Percentiles rank a stretch among this genome's conserved stretches.
phyloP scores from a whole-genome alignment of 225 moss, liverwort and hornwort species.

The Bryoerythrophyllum caledonicum region DNA sequence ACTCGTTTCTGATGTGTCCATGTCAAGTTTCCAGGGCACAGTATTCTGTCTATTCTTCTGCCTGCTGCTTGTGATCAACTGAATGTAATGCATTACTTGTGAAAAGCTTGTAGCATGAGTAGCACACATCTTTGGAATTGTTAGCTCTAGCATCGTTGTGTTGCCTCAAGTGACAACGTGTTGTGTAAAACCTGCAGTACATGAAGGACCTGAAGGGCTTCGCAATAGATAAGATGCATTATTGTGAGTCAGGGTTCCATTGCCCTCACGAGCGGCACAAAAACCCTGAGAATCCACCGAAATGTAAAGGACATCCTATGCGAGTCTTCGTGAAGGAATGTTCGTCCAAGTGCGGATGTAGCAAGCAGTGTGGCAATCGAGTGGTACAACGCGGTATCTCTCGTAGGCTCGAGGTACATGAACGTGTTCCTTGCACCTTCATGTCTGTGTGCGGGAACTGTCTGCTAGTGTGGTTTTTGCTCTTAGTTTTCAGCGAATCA shows the following conservation, averaged over 20 bases:
- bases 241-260: conserved; percentile 56
- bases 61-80: conserved; percentile 63
- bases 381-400: conserved; percentile 88
- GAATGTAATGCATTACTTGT: not conserved
- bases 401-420: conserved; percentile 62
- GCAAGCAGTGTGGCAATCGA: conserved; percentile 86
- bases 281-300: conserved; percentile 45
- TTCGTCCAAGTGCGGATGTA: conserved; percentile 91
- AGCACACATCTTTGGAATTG: not conserved
- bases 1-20: not conserved
- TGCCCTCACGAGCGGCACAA: conserved; percentile 76
- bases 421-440: conserved; percentile 21
- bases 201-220: conserved; percentile 42
- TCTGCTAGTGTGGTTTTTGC: not conserved
- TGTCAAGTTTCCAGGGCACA: conserved; percentile 83
- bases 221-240: conserved; percentile 36
- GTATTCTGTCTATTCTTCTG: conserved; percentile 95
- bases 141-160: conserved; percentile 3
- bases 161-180: not conserved
- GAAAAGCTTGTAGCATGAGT: conserved; percentile 5
- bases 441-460: conserved; percentile 1
- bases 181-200: conserved; percentile 34
- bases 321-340: conserved; percentile 92
- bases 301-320: conserved; percentile 73
- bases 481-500: not conserved